These are phyloP conservation scores for Zangia roseola DNA, from an alignment of 768 basidiomycete genomes.

Conservation along the genomic window DNA sequence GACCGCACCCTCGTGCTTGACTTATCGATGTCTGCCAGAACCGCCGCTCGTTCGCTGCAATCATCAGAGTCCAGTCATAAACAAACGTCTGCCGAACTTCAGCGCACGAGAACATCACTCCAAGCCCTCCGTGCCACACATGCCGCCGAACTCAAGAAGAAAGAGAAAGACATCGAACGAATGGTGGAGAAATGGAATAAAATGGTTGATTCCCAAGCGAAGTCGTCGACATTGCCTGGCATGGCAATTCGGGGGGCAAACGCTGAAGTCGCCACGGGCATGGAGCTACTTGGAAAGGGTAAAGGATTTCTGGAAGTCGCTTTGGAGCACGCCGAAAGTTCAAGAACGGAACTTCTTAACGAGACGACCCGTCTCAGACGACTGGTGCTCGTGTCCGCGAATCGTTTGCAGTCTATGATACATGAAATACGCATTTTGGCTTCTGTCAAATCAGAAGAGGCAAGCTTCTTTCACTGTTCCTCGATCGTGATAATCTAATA, in stretches of 20 bases:
- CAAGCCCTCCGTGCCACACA: conserved; percentile 70
- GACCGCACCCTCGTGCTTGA: not conserved
- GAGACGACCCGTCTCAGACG: conserved; percentile 65
- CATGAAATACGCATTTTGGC: conserved; percentile 44
- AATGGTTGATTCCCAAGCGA: conserved; percentile 65
- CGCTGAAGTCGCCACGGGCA: conserved; percentile 44
- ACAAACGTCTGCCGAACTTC: conserved; percentile 65
- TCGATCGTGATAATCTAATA: conserved; percentile 5
- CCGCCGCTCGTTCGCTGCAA: conserved; percentile 53
- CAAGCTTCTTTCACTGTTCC: conserved; percentile 23
- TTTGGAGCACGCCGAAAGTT: conserved; percentile 70
- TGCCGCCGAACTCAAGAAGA: conserved; percentile 72
- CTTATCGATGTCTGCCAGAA: conserved; percentile 35
- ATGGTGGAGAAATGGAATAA: conserved; percentile 75
- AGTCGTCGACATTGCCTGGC: conserved; percentile 51
- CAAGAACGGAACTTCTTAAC: conserved; percentile 56
- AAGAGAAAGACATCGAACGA: conserved; percentile 76
- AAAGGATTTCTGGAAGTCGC: conserved; percentile 61
- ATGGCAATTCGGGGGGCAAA: conserved; percentile 52
- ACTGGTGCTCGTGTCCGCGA: conserved; percentile 59
- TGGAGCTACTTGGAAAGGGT: conserved; percentile 47
- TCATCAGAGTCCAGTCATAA: conserved; percentile 66
- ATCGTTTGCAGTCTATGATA: conserved; percentile 59
- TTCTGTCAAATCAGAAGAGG: conserved; percentile 49
- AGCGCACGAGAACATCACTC: conserved; percentile 65